A percentile compares a stretch with the other conserved stretches of the same genome.
Evolutionary conservation across 805 yeast species (phyloP).

Genomic region (Torulaspora gathmanii): DNA sequence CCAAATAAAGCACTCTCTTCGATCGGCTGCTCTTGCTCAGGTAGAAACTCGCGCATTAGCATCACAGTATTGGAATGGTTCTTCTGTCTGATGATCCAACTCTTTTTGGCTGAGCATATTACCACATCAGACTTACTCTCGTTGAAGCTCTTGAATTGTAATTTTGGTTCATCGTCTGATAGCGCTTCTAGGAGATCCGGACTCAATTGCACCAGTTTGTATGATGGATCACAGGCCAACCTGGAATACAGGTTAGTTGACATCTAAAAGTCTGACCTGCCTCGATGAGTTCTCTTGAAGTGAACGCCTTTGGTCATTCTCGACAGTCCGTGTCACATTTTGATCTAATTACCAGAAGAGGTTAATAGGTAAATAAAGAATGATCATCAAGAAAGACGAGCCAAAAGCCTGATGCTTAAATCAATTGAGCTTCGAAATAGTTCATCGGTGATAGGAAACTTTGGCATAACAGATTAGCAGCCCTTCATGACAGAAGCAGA

Average conservation of each 20-base stretch:
- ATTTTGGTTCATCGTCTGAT: conserved; percentile 10
- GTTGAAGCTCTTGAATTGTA: conserved; percentile 33
- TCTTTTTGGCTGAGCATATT: conserved; percentile 52
- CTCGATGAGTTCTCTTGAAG: no score
- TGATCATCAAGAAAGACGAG: not conserved
- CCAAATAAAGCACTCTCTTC: conserved; percentile 32
- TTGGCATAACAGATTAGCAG: not conserved
- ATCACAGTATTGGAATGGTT: conserved; percentile 86
- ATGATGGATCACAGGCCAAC: conserved; percentile 31
- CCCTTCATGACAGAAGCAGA: conserved; percentile 4
- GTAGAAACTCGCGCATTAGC: conserved; percentile 38
- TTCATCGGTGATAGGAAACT: not conserved
- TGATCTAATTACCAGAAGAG: conserved; percentile 5
- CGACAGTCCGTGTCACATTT: conserved; percentile 4
- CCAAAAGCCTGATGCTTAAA: not conserved
- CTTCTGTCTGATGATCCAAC: conserved; percentile 68
- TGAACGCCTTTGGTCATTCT: not conserved
- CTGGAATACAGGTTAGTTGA: conserved; percentile 22
- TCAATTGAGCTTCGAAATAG: not conserved
- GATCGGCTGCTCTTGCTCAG: conserved; percentile 15
- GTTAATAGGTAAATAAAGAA: conserved; percentile 8
- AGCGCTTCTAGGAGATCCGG: conserved; percentile 45
- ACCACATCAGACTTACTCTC: conserved; percentile 43
- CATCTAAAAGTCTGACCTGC: conserved; percentile 1
- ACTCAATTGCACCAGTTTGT: conserved; percentile 50